Base-by-base conservation (phyloP, 2,329 filamentous ascomycete species). In the Diaporthe nobilis region DNA sequence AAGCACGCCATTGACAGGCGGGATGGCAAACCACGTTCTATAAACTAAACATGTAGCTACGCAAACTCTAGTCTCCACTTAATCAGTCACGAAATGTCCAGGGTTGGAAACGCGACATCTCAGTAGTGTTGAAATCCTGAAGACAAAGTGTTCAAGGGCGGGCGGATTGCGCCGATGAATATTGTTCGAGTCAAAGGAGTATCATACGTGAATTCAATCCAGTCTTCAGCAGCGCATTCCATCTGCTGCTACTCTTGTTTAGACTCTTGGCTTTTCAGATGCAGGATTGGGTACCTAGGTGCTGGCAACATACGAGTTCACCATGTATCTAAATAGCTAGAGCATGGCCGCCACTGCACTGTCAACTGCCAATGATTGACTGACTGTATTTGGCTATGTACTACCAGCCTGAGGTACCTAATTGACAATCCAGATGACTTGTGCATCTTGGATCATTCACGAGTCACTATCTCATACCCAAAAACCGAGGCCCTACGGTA, bases 401-500 rank as follows among this genome's bases (percentile, higher is more conserved):
- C 17, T 9, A 22, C 13, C 20, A 3, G 12, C 5, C 28, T 42
- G 31, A 55, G 15, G 4, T 28, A 7, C 39, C n/a, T 25, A 6
- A 53, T 37, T n/a, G 12, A 42, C 3, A 8, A 17, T 17, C 6
- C 5, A 8, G 13, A 34, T 13, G 44, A 20, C 8, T 12, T 28
- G 17, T 31, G 12, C 34, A 17, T 51, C 47, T 42, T 22, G 22
- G 13, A 39, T 12, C n/a, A 25, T 25, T 34, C 25, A 31, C 47
- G n/a, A 34, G 17, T 42, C 63, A 25, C 31, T 39, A 25, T 5
- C 15, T 39, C 34, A n/a, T 42, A 4, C 39, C 44, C 22, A 7
- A 17, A 51, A 3, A 15, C 12, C 13, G 13, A 25, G 20, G 9
- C 15, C 49, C 60, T 71, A 85, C 25, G 84, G 84, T 49, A 84